Conservation (phyloP, 2,329 filamentous ascomycete genomes). For the Zasmidium citrigriseum region DNA sequence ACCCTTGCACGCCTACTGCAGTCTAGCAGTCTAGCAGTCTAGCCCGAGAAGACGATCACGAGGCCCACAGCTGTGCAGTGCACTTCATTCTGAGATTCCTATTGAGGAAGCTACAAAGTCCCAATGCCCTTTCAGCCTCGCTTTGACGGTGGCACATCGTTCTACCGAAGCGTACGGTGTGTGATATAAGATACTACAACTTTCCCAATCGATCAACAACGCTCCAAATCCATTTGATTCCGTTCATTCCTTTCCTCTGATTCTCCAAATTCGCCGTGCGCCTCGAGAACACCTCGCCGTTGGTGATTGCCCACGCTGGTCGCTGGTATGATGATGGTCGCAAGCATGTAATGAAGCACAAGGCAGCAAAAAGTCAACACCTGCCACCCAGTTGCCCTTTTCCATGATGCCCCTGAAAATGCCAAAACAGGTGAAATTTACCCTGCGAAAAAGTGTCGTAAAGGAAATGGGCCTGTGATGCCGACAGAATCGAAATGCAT, state of each 20-base stretch:
- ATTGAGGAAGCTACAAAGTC: not conserved
- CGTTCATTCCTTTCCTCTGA: not conserved
- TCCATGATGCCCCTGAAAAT: not conserved
- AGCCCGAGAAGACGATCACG: not conserved
- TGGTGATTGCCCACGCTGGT: not conserved
- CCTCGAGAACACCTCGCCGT: not conserved
- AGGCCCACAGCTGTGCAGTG: not conserved
- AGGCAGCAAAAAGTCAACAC: not conserved
- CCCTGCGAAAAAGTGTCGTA: not conserved
- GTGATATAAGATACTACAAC: too few relatives aligned
- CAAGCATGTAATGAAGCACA: not conserved
- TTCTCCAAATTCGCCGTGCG: not conserved
- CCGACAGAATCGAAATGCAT: not conserved
- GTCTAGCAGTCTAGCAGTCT: not conserved
- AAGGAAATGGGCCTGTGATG: constrained; percentile 2
- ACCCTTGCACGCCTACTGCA: not conserved
- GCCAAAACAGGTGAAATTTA: not conserved
- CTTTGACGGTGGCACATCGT: not conserved
- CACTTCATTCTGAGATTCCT: not conserved
- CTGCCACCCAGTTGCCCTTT: not conserved
- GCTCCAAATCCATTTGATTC: not conserved
- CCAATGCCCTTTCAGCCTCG: not conserved
- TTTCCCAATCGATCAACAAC: not conserved
- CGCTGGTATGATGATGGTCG: not conserved
- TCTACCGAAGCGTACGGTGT: too few relatives aligned